Evolutionary conservation across 768 basidiomycete genomes (phyloP), one percentile per base, ranked within the genome.

Genomic region (Trametes cinnabarina): DNA sequence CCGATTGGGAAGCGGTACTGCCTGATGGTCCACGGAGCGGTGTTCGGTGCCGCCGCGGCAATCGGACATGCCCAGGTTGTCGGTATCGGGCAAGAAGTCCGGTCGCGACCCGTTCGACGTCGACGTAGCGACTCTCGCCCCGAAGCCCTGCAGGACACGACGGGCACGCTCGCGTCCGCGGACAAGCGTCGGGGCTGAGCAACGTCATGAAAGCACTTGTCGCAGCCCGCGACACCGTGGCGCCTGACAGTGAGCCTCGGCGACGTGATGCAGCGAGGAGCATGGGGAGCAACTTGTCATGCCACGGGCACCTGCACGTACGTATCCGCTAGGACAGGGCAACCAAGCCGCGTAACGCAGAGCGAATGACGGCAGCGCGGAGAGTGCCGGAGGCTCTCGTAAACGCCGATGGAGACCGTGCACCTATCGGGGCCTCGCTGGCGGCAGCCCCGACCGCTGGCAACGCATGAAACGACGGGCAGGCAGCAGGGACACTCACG

Each of bases 401-500:
- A 39, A 39, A 39, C 37, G 37, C 37, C 37, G 37, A 39, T 8
- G 17, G 10, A 32, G 7, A 32, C 30, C 30, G 30, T 32, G 30
- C 30, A 12, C 30, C 30, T 7, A 12, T 12, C 30, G 30, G 30
- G 30, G 30, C 30, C 7, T 32, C 30, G 30, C 30, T 32, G 30
- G 30, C 30, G 30, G 12, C 30, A 12, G 30, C 30, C 6, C 30
- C 30, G 30, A 6, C 30, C 30, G 30, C 30, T 32, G 30, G 30
- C 30, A 32, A 12, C 37, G 14, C 11, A 39, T 39, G 37, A 26
- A 23, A 49, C 17, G 42, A 43, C 37, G 22, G 23, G 32, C 19
- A 20, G 19, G 25, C 10, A 19, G 23, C 22, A 46, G 9, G 12
- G 42, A 46, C 25, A 71, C 75, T 68, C 54, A 76, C 76, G 51